Evolutionary conservation across 1,139 yeast species (phyloP).

Genomic region (Yamadazyma aaseri): DNA sequence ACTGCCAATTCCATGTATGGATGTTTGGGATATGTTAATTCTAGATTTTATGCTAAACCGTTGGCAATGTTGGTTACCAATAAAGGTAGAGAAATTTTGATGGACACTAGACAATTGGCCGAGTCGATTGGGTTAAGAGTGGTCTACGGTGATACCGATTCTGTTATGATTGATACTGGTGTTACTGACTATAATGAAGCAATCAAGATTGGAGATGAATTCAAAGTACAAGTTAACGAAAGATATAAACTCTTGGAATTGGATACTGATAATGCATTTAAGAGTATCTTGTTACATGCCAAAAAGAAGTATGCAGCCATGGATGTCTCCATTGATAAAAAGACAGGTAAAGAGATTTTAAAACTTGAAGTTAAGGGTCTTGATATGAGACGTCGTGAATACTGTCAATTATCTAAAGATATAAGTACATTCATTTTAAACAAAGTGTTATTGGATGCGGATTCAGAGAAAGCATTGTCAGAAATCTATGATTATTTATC

Average conservation of each 20-base stretch:
- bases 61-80: slow-evolving; percentile 93
- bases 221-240: slow-evolving; percentile 83
- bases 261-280: slow-evolving; percentile 92
- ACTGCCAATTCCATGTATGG: slow-evolving; percentile 99
- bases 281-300: slow-evolving; percentile 82
- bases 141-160: slow-evolving; percentile 98
- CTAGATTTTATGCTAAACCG: slow-evolving; percentile 94
- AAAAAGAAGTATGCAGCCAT: slow-evolving; percentile 98
- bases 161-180: slow-evolving; percentile 97
- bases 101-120: slow-evolving; percentile 91
- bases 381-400: slow-evolving; percentile 97
- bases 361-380: slow-evolving; percentile 89
- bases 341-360: slow-evolving; percentile 51
- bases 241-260: slow-evolving; percentile 85
- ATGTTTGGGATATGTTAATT: slow-evolving; percentile 89
- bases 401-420: slow-evolving; percentile 88
- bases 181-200: slow-evolving; percentile 71
- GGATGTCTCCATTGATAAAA: slow-evolving; percentile 49
- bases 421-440: slow-evolving; percentile 74
- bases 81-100: slow-evolving; percentile 93
- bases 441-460: slow-evolving; percentile 68
- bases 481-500: slow-evolving; percentile 75
- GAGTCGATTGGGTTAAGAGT: slow-evolving; percentile 81
- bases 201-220: slow-evolving; percentile 76
- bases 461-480: slow-evolving; percentile 73